Conservation (phyloP, 2,329 filamentous ascomycete species). For the Colletotrichum cereale region DNA sequence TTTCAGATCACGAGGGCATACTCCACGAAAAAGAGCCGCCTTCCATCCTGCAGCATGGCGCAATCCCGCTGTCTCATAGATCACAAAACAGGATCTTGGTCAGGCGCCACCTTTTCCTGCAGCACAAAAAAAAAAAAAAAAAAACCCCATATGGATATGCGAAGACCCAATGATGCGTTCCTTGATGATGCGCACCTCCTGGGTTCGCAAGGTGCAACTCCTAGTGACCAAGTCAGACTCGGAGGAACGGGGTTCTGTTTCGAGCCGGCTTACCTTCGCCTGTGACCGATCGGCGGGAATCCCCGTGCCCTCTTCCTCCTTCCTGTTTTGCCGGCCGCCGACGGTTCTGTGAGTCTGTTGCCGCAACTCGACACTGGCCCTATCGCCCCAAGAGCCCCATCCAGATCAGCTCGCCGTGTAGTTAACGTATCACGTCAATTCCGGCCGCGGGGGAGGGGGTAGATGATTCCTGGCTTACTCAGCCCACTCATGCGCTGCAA, state of each 20-base stretch:
- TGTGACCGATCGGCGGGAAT: constrained; percentile 9
- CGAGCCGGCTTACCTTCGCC: constrained; percentile 35
- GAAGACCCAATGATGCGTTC: neutral
- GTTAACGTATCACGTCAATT: neutral
- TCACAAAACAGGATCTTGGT: constrained; percentile 20
- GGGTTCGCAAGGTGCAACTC: neutral
- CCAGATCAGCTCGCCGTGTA: constrained; percentile 4
- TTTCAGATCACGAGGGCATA: constrained; percentile 35
- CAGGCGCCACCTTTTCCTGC: constrained; percentile 16
- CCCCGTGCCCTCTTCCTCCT: neutral
- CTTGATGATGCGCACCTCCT: constrained; percentile 4
- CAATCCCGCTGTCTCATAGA: constrained; percentile 5
- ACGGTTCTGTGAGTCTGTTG: constrained; percentile 24
- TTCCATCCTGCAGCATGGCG: constrained; percentile 22
- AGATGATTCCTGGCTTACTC: constrained; percentile 6
- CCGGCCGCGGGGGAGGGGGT: neutral
- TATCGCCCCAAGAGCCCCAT: neutral
- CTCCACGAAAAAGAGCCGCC: constrained; percentile 40
- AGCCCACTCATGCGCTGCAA: constrained; percentile 34
- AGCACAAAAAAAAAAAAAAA: no score
- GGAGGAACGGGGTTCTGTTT: constrained; percentile 29
- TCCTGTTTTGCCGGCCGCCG: constrained; percentile 5
- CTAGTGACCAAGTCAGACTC: neutral
- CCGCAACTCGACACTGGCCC: constrained; percentile 11
- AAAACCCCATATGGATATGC: constrained; percentile 26